Percentiles rank a stretch among this genome's conserved stretches.
These are phyloP conservation scores for Thielaviopsis ethacetica DNA, from an alignment of 2,329 filamentous ascomycete genomes.

Conservation along the genomic window DNA sequence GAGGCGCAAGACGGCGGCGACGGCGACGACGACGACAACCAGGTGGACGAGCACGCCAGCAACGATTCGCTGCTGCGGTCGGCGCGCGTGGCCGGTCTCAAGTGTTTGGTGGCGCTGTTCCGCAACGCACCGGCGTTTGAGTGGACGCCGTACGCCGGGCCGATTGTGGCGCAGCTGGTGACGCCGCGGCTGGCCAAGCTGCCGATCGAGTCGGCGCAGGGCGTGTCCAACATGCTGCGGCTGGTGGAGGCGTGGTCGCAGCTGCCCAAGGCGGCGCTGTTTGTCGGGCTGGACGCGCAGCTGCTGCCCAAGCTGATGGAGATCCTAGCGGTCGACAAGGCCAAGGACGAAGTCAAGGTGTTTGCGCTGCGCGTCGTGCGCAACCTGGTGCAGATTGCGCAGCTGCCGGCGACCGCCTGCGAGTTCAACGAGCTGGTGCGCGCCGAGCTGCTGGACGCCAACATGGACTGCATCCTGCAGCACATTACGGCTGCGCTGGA, in stretches of 20 bases:
- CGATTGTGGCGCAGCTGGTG: conserved; percentile 60
- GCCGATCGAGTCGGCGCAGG: conserved; percentile 73
- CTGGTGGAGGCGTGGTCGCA: conserved; percentile 70
- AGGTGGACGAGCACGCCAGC: conserved; percentile 24
- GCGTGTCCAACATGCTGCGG: conserved; percentile 66
- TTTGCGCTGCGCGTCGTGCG: conserved; percentile 65
- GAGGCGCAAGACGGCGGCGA: conserved; percentile 21
- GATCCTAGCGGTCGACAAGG: conserved; percentile 53
- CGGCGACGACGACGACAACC: conserved; percentile 20
- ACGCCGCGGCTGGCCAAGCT: conserved; percentile 63
- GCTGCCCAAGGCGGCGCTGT: conserved; percentile 46
- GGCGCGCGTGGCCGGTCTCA: conserved; percentile 57
- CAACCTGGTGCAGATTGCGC: conserved; percentile 46
- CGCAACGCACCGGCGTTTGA: conserved; percentile 52
- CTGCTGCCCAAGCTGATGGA: conserved; percentile 58
- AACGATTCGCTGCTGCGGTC: conserved; percentile 45
- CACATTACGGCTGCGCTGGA: conserved; percentile 54
- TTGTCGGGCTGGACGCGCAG: conserved; percentile 45
- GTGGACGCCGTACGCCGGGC: conserved; percentile 54
- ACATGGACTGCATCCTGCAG: conserved; percentile 43
- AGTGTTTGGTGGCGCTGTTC: conserved; percentile 68
- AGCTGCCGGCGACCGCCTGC: conserved; percentile 35
- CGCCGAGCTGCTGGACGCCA: conserved; percentile 37
- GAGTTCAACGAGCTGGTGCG: conserved; percentile 41
- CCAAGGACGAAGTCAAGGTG: conserved; percentile 73